Evolutionary conservation across 2,329 filamentous ascomycete species (phyloP).

Genomic region (Colletotrichum orbiculare): DNA sequence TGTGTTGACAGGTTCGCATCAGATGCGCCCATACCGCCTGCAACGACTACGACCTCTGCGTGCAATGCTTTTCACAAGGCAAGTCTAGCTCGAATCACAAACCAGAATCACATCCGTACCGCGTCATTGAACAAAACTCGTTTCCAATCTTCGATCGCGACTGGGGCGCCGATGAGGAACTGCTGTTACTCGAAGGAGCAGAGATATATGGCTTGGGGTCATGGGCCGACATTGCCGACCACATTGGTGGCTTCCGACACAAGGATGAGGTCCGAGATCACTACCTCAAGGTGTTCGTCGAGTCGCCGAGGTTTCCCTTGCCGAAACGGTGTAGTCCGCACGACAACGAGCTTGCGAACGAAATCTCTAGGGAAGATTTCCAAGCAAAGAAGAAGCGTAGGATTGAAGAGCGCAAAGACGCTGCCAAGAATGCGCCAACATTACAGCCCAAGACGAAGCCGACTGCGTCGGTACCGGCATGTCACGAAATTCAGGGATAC

Average conservation of each 20-base stretch:
- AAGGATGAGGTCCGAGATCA: slow-evolving; percentile 98
- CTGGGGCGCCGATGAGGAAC: slow-evolving; percentile 97
- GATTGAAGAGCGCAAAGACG: slow-evolving; percentile 92
- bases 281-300: slow-evolving; percentile 88
- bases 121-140: slow-evolving; percentile 97
- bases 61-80: slow-evolving; percentile 90
- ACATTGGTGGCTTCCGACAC: slow-evolving; percentile 93
- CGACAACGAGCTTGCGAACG: slow-evolving; percentile 81
- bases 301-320: slow-evolving; percentile 85
- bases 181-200: slow-evolving; percentile 91
- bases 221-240: slow-evolving; percentile 97
- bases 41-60: slow-evolving; percentile 96
- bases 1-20: slow-evolving; percentile 83
- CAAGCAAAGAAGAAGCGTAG: slow-evolving; percentile 91
- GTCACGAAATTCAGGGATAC: slow-evolving; percentile 97
- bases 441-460: slow-evolving; percentile 94
- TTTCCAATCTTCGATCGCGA: slow-evolving; percentile 95
- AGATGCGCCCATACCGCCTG: slow-evolving; percentile 86
- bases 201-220: slow-evolving; percentile 97
- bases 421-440: slow-evolving; percentile 83
- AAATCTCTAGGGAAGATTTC: slow-evolving; percentile 90
- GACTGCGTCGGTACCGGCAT: slow-evolving; percentile 92
- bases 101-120: slow-evolving; percentile 85
- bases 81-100: slow-evolving; percentile 85
- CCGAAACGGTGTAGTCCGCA: slow-evolving; percentile 86